phyloP scores from a whole-genome alignment of 2,329 filamentous ascomycete genomes.

The Arthrobotrys sphaeroides region DNA sequence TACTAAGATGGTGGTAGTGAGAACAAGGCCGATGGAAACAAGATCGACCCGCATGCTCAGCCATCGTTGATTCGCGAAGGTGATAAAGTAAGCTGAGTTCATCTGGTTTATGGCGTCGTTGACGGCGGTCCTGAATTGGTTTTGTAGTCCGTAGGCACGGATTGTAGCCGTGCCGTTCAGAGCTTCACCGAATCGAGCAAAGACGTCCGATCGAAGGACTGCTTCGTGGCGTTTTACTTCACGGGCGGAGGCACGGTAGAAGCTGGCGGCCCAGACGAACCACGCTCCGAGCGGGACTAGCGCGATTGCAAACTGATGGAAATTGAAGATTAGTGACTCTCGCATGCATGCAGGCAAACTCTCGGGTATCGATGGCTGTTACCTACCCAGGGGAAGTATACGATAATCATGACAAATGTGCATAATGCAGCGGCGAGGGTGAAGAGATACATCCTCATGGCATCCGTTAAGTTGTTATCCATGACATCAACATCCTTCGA shows the following conservation, averaged over 20 bases:
- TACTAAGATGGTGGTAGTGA: constrained; percentile 87
- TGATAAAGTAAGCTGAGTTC: constrained; percentile 93
- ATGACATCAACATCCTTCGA: constrained; percentile 95
- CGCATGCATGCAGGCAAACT: no score
- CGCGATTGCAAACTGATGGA: constrained; percentile 82
- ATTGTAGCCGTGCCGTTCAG: constrained; percentile 85
- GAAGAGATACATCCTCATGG: constrained; percentile 92
- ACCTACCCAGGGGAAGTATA: constrained; percentile 83
- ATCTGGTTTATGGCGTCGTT: constrained; percentile 83
- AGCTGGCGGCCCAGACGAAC: constrained; percentile 83
- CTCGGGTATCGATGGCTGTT: constrained; percentile 84
- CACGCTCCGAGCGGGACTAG: constrained; percentile 75
- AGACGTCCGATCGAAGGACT: constrained; percentile 84
- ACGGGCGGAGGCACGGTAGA: constrained; percentile 89
- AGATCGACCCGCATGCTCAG: constrained; percentile 83
- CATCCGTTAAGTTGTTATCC: constrained; percentile 91
- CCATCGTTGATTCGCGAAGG: constrained; percentile 96
- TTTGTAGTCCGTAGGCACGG: constrained; percentile 83
- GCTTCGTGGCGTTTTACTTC: constrained; percentile 96
- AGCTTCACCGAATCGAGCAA: constrained; percentile 89
- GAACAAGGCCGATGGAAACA: constrained; percentile 84
- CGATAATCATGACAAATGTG: constrained; percentile 78
- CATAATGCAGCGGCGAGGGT: constrained; percentile 86
- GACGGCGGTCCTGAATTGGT: constrained; percentile 76
- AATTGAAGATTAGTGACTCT: constrained; percentile 90